Evolutionary conservation across 179 eudicot species (phyloP).

Genomic region (Spinacia oleracea): DNA sequence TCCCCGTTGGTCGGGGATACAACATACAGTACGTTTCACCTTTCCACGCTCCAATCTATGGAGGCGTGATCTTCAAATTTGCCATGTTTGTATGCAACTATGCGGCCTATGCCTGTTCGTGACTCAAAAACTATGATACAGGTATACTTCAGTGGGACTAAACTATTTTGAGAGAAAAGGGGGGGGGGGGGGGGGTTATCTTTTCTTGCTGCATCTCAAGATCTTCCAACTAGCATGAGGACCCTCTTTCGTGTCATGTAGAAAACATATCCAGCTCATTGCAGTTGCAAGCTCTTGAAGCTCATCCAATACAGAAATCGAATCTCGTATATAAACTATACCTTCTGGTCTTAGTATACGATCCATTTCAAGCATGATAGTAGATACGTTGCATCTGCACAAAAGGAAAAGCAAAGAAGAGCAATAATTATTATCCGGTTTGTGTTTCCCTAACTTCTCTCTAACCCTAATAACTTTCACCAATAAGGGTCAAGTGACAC

Average conservation of each 20-base stretch:
- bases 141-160: neutral
- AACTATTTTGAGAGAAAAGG: too few relatives aligned
- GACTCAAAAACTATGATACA: constrained; percentile 9
- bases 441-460: neutral
- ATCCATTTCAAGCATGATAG: constrained; percentile 73
- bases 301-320: constrained; percentile 44
- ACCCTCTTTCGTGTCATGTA: constrained; percentile 60
- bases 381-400: constrained; percentile 57
- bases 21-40: neutral
- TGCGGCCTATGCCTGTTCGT: neutral
- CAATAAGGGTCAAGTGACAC: neutral
- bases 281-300: constrained; percentile 51
- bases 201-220: constrained; percentile 53
- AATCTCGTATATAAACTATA: constrained; percentile 56
- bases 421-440: neutral
- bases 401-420: neutral
- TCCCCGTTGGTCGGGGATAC: neutral
- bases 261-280: constrained; percentile 51
- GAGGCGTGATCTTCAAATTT: neutral
- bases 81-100: neutral
- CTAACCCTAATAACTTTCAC: neutral
- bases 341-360: constrained; percentile 67
- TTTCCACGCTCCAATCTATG: neutral
- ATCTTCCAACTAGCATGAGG: constrained; percentile 67
- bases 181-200: too few relatives aligned